Conservation (phyloP, 345 rosid species). For the Lepidium africanum region DNA sequence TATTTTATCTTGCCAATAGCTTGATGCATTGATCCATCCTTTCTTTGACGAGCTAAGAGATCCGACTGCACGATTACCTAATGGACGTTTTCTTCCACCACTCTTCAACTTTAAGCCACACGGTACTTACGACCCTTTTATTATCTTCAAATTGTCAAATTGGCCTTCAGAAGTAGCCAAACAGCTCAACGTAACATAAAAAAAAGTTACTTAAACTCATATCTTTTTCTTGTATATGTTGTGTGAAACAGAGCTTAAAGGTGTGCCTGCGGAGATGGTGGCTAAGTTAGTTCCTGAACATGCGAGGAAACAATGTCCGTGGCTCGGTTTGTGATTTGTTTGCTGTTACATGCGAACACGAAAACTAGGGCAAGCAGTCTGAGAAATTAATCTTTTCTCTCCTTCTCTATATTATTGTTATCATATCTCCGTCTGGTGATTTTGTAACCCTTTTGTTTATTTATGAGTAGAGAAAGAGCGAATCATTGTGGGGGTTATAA, state of each 20-base stretch:
- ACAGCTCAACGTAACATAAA: background rate
- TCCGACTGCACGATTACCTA: slow-evolving; percentile 65
- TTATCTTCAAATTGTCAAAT: background rate
- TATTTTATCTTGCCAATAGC: slow-evolving; percentile 29
- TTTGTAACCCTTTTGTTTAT: slow-evolving; percentile 4
- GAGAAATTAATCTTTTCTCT: background rate
- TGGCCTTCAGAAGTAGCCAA: background rate
- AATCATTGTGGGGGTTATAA: slow-evolving; percentile 11
- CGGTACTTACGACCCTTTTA: slow-evolving; percentile 37
- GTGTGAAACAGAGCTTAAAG: slow-evolving; percentile 63
- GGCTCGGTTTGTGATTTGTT: slow-evolving; percentile 31
- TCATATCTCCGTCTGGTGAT: slow-evolving; percentile 6
- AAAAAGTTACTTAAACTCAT: background rate
- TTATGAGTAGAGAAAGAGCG: slow-evolving; percentile 23
- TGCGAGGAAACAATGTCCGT: slow-evolving; percentile 39
- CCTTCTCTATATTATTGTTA: background rate
- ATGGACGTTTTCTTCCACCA: slow-evolving; percentile 89
- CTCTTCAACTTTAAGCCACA: slow-evolving; percentile 88
- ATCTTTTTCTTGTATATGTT: background rate
- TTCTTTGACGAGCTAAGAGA: slow-evolving; percentile 97
- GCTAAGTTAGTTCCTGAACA: slow-evolving; percentile 42
- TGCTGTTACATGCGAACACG: slow-evolving; percentile 10
- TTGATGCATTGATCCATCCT: slow-evolving; percentile 85
- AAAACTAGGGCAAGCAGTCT: slow-evolving; percentile 12
- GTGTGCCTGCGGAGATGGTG: slow-evolving; percentile 35